phyloP scores from a whole-genome alignment of 139 green algal species.

The Diplosphaera chodatii region DNA sequence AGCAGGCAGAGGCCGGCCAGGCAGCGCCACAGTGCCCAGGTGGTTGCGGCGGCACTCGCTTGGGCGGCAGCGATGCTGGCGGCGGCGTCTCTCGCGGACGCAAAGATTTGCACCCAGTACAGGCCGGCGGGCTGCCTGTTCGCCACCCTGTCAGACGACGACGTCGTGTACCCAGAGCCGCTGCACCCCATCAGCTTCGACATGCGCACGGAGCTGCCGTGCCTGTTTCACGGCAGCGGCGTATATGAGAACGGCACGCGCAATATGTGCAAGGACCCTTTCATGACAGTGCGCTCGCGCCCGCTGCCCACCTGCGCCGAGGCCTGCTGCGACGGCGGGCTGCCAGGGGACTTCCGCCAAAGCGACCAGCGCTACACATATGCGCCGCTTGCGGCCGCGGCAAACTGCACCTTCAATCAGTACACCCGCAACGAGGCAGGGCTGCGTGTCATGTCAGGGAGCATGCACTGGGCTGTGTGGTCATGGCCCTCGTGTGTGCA shows the following conservation, averaged over 20 bases:
- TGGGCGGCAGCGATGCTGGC: too few species aligned
- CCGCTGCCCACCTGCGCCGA: neutral
- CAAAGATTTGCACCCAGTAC: neutral
- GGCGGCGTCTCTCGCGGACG: too few species aligned
- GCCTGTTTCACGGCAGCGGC: neutral
- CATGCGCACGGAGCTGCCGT: neutral
- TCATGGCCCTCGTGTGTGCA: too few species aligned
- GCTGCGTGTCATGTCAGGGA: too few species aligned
- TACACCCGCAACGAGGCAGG: neutral
- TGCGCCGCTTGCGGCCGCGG: neutral
- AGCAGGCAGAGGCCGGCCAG: too few species aligned
- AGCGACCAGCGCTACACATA: neutral
- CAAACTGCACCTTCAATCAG: neutral
- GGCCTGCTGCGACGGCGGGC: neutral
- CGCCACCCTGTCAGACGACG: neutral
- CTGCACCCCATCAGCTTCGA: slow-evolving; percentile 1
- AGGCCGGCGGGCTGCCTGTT: neutral
- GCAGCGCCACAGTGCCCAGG: neutral
- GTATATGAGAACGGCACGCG: neutral
- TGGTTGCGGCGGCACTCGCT: neutral
- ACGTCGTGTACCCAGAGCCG: neutral
- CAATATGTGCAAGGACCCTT: neutral
- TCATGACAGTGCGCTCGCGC: neutral
- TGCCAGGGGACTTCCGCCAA: neutral
- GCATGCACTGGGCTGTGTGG: too few species aligned